A percentile compares a stretch with the other conserved stretches of the same genome.
Evolutionary conservation across 2,329 filamentous ascomycete genomes (phyloP).

Genomic region (Coniochaeta ligniaria): DNA sequence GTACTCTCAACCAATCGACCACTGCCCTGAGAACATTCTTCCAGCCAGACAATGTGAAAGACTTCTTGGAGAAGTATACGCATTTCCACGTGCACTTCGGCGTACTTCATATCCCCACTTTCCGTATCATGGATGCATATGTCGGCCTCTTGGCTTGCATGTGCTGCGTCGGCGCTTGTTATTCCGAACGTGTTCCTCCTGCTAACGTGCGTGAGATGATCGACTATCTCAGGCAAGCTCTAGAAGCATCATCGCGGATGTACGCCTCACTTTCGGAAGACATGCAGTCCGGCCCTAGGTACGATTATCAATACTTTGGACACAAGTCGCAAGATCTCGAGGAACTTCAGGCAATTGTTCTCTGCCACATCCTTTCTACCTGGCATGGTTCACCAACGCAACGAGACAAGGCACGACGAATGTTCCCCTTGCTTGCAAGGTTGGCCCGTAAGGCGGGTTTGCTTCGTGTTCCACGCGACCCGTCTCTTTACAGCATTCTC

Average conservation of each 20-base stretch:
- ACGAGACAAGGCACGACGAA: conserved; percentile 53
- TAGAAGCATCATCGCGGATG: conserved; percentile 48
- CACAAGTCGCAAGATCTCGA: conserved; percentile 42
- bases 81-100: conserved; percentile 71
- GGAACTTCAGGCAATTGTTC: conserved; percentile 59
- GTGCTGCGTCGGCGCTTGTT: conserved; percentile 68
- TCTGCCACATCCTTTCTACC: conserved; percentile 54
- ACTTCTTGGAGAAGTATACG: conserved; percentile 64
- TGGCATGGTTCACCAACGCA: conserved; percentile 66
- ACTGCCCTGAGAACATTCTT: conserved; percentile 53
- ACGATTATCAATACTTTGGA: conserved; percentile 27
- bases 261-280: conserved; percentile 37
- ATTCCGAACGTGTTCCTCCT: conserved; percentile 55
- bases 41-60: conserved; percentile 60
- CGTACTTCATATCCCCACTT: conserved; percentile 64
- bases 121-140: conserved; percentile 58
- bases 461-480: conserved; percentile 41
- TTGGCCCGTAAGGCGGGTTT: conserved; percentile 52
- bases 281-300: conserved; percentile 27
- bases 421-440: conserved; percentile 48
- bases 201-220: conserved; percentile 61
- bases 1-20: conserved; percentile 43
- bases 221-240: conserved; percentile 51
- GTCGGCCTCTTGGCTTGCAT: conserved; percentile 62
- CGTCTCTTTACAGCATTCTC: conserved; percentile 47